Evolutionary conservation across 768 basidiomycete genomes (phyloP).

Genomic region (Leucosporidium scottii): DNA sequence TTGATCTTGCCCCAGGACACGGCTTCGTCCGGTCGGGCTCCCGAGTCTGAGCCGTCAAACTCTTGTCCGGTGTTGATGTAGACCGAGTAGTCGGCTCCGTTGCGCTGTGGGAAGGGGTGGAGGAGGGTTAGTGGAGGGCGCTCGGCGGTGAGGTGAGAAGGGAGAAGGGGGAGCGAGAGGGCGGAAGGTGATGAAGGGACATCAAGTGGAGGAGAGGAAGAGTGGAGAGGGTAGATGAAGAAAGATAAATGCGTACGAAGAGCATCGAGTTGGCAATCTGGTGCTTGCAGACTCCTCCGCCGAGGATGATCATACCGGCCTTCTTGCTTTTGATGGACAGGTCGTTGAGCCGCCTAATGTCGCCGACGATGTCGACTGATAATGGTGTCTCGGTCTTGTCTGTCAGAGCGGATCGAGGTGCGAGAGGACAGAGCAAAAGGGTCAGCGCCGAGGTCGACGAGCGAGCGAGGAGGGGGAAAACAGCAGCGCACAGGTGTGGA

Average conservation of each 20-base stretch:
- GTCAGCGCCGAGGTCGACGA: not conserved
- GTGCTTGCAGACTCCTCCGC: constrained; percentile 97
- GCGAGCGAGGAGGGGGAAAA: constrained; percentile 45
- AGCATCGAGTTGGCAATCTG: constrained; percentile 99
- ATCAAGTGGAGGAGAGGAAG: not conserved
- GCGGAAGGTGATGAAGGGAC: not conserved
- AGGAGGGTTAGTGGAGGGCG: not conserved
- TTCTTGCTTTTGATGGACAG: constrained; percentile 74
- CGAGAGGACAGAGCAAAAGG: not conserved
- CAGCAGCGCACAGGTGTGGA: constrained; percentile 87
- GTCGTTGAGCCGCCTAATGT: constrained; percentile 88
- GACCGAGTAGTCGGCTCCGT: constrained; percentile 95
- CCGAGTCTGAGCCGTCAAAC: constrained; percentile 97
- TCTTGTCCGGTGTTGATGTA: constrained; percentile 99
- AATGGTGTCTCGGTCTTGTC: constrained; percentile 46
- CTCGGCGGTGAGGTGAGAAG: no score
- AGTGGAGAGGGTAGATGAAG: not conserved
- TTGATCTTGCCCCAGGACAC: constrained; percentile 98
- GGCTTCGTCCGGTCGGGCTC: constrained; percentile 93
- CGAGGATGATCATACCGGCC: constrained; percentile 97
- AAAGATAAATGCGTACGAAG: constrained; percentile 56
- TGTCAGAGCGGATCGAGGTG: not conserved
- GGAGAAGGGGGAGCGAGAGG: not conserved
- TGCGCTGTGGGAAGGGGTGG: constrained; percentile 55
- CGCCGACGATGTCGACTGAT: constrained; percentile 84